Evolutionary conservation across 2,329 filamentous ascomycete genomes (phyloP).

Genomic region (Metarhizium robertsii): DNA sequence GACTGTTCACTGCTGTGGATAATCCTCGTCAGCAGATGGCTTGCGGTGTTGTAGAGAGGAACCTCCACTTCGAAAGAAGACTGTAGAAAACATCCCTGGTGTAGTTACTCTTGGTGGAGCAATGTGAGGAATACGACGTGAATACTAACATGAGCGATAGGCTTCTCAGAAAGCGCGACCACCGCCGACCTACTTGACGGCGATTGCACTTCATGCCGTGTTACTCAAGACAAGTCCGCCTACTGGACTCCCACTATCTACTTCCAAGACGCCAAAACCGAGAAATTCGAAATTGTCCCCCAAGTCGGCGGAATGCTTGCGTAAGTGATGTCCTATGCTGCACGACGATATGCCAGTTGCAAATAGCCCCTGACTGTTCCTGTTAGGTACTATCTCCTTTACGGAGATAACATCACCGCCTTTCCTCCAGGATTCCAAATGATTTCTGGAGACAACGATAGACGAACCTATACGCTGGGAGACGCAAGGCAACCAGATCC

Average conservation of each 20-base stretch:
- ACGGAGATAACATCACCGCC: constrained; percentile 53
- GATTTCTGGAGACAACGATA: constrained; percentile 63
- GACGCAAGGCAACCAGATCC: constrained; percentile 56
- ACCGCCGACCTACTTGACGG: constrained; percentile 48
- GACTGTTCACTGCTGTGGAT: neutral
- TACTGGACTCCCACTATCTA: constrained; percentile 80
- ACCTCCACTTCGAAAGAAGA: neutral
- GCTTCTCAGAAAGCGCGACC: constrained; percentile 50
- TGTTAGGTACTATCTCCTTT: constrained; percentile 73
- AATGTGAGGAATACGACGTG: neutral
- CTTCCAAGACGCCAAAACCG: constrained; percentile 58
- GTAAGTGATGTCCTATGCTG: constrained; percentile 41
- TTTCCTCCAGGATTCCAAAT: constrained; percentile 75
- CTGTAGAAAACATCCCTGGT: too few species aligned
- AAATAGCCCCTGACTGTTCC: neutral
- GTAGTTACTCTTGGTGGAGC: neutral
- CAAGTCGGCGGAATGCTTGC: constrained; percentile 78
- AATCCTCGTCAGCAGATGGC: neutral
- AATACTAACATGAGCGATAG: constrained; percentile 29
- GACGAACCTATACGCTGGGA: constrained; percentile 61
- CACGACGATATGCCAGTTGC: neutral
- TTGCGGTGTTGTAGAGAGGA: neutral
- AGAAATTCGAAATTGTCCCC: constrained; percentile 57
- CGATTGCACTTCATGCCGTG: constrained; percentile 72
- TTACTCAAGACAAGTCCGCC: constrained; percentile 73